Base-by-base conservation (phyloP, 176 grass and related monocot species). In the Typha latifolia region DNA sequence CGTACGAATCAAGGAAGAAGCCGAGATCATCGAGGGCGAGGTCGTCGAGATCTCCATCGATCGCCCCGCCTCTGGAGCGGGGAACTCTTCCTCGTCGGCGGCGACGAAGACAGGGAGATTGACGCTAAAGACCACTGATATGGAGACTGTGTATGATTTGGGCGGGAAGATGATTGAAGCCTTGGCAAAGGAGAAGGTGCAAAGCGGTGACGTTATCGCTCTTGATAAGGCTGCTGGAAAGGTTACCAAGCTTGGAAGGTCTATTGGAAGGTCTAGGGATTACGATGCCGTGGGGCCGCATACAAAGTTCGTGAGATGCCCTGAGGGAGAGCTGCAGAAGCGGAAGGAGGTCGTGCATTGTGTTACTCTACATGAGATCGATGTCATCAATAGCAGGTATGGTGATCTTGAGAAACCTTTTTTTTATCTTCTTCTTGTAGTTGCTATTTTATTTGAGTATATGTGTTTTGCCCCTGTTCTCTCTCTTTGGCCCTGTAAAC, bases 161-260 rank as follows among this genome's bases (percentile, higher is more conserved):
- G 94, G 94, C 6, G 89, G 85, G 0, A 99, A 99, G 86, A 99
- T 99, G 94, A 99, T 99, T 72, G 94, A 99, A 64, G 94, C 89
- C 12, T 73, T 99, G 65, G 84, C 75, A 13, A 93, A 87, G 70
- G 94, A 99, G 81, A 99, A 99, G 73, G 89, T 99, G 14, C 89
- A 99, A 83, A 99, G 89, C 4, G 89, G 94, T 49, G 94, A 99
- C 62, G 94, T 99, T 21, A 74, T 99, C 72, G 83, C 86, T 0
- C 81, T 99, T 4, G 94, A 99, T 70, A 90, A 86, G 66, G 86
- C 89, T 0, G 87, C 86, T 0, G 94, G 89, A 48, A 99, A 90
- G 85, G 94, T 90, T 49, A 93, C 86, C 0, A 99, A 99, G 72
- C 94, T 99, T 70, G 94, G 94, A 4, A 81, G 94, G 48, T 99